A percentile compares a stretch with the other conserved stretches of the same genome.
Evolutionary conservation across 2,329 filamentous ascomycete genomes (phyloP).

Genomic region (Fusarium annulatum): DNA sequence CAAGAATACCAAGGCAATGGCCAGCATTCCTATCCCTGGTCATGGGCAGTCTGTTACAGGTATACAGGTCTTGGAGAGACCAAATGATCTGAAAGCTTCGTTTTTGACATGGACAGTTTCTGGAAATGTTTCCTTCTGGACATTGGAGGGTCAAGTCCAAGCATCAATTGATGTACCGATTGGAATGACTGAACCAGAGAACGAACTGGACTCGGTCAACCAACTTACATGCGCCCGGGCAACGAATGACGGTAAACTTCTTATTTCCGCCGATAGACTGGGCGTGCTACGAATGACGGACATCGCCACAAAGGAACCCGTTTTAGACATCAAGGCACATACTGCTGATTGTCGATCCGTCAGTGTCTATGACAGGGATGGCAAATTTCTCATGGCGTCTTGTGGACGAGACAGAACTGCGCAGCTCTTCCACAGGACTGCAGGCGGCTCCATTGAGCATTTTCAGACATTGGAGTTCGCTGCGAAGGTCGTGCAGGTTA

Average conservation of each 20-base stretch:
- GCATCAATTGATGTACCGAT: conserved; percentile 74
- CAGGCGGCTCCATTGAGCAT: conserved; percentile 72
- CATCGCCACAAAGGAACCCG: conserved; percentile 67
- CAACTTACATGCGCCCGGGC: conserved; percentile 70
- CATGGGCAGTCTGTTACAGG: conserved; percentile 77
- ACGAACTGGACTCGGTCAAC: conserved; percentile 65
- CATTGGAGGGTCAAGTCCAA: conserved; percentile 74
- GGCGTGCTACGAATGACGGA: conserved; percentile 83
- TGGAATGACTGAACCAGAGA: conserved; percentile 66
- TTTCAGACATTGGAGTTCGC: conserved; percentile 95
- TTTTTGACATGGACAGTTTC: conserved; percentile 92
- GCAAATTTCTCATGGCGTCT: conserved; percentile 77
- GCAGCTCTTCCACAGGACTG: conserved; percentile 80
- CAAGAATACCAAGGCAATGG: conserved; percentile 50
- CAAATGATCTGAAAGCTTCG: conserved; percentile 71
- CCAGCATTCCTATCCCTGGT: conserved; percentile 69
- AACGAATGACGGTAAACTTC: conserved; percentile 69
- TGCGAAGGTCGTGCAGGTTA: conserved; percentile 79
- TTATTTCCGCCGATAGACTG: conserved; percentile 87
- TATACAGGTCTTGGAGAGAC: conserved; percentile 71
- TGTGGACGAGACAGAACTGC: conserved; percentile 91
- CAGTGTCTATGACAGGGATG: conserved; percentile 72
- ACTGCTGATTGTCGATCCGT: conserved; percentile 86
- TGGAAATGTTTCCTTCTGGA: conserved; percentile 87
- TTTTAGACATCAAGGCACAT: conserved; percentile 85